These are phyloP conservation scores for Coniochaeta prunicola DNA, from an alignment of 2,329 filamentous ascomycete genomes.

Conservation along the genomic window DNA sequence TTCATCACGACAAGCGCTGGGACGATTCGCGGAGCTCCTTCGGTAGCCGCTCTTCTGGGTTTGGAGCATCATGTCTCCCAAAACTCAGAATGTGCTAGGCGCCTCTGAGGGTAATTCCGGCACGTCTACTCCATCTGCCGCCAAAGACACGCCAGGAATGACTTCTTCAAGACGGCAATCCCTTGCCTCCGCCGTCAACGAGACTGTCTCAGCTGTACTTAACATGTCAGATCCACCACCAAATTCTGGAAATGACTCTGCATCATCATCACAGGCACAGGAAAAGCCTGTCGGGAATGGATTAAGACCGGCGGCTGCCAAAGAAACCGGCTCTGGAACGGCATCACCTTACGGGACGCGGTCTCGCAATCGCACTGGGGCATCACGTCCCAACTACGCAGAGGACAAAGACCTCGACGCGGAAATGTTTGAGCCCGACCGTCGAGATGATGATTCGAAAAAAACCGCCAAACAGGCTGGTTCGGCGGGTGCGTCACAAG, in stretches of 20 bases:
- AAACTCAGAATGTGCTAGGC: constrained; percentile 23
- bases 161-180: constrained; percentile 17
- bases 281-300: constrained; percentile 37
- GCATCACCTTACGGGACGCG: constrained; percentile 82
- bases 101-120: constrained; percentile 19
- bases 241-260: not conserved
- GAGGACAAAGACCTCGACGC: constrained; percentile 88
- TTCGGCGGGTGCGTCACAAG: constrained; percentile 12
- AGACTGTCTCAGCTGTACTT: constrained; percentile 16
- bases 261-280: constrained; percentile 32
- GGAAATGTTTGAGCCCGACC: constrained; percentile 66
- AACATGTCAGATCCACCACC: constrained; percentile 21
- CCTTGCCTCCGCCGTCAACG: constrained; percentile 13
- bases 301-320: constrained; percentile 33
- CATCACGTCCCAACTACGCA: constrained; percentile 84
- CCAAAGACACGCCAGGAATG: constrained; percentile 18
- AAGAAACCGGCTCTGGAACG: constrained; percentile 42
- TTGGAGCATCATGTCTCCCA: constrained; percentile 24
- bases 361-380: constrained; percentile 79
- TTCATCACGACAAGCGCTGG: not conserved
- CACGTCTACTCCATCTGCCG: constrained; percentile 13
- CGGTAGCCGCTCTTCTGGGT: not conserved
- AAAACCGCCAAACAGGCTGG: constrained; percentile 38
- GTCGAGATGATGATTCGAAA: constrained; percentile 49
- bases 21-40: not conserved